A percentile compares a stretch with the other conserved stretches of the same genome.
phyloP scores from a whole-genome alignment of 2,329 filamentous ascomycete species.

The Hypomyces rosellus region DNA sequence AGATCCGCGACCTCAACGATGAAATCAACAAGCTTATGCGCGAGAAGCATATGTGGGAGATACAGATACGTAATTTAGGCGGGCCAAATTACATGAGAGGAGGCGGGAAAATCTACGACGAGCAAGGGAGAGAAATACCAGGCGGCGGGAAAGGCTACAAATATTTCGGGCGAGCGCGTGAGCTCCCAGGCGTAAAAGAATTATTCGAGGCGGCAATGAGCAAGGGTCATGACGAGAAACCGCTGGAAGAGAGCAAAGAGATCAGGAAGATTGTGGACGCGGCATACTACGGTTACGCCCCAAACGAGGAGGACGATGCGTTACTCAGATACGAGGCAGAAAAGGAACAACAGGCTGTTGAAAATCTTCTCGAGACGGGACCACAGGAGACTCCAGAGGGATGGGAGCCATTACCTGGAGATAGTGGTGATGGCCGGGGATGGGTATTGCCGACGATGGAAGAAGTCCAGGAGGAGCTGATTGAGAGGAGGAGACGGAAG shows the following conservation, averaged over 20 bases:
- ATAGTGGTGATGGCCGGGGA: constrained; percentile 70
- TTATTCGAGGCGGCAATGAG: constrained; percentile 75
- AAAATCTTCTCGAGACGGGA: constrained; percentile 56
- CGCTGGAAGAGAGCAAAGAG: constrained; percentile 62
- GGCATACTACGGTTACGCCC: constrained; percentile 90
- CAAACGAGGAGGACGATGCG: constrained; percentile 82
- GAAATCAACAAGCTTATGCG: constrained; percentile 99
- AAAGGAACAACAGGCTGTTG: constrained; percentile 76
- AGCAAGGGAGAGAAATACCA: constrained; percentile 63
- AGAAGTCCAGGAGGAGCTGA: constrained; percentile 88
- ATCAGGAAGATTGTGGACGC: constrained; percentile 77
- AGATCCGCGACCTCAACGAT: constrained; percentile 96
- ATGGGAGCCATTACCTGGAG: constrained; percentile 85
- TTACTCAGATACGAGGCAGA: constrained; percentile 73
- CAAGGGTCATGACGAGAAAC: constrained; percentile 53
- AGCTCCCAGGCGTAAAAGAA: constrained; percentile 93
- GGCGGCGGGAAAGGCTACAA: constrained; percentile 83
- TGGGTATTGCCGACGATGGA: constrained; percentile 84
- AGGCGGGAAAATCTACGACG: constrained; percentile 64
- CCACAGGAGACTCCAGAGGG: constrained; percentile 53
- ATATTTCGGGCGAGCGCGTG: constrained; percentile 85
- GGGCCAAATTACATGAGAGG: constrained; percentile 93
- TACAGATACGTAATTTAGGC: constrained; percentile 91
- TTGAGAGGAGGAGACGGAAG: constrained; percentile 77
- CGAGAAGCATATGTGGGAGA: constrained; percentile 99